A percentile compares a stretch with the other conserved stretches of the same genome.
These are phyloP conservation scores for Starmerella apicola DNA, from an alignment of 805 yeast species.

Conservation along the genomic window DNA sequence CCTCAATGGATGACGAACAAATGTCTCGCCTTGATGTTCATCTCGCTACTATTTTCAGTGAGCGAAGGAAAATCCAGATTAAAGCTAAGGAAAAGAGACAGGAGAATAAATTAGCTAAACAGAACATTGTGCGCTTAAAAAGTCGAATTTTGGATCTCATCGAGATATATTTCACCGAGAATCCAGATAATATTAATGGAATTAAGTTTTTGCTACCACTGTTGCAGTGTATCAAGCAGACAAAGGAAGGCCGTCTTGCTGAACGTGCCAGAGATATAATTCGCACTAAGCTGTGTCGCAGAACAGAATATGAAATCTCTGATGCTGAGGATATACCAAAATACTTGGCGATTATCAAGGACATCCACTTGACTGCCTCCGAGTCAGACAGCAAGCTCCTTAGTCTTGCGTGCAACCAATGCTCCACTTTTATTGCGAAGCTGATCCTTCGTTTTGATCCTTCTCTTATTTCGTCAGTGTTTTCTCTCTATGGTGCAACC, in stretches of 20 bases:
- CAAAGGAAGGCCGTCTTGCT: conserved; percentile 59
- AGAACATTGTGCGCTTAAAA: conserved; percentile 67
- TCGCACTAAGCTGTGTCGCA: conserved; percentile 29
- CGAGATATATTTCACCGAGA: conserved; percentile 44
- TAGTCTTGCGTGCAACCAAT: conserved; percentile 47
- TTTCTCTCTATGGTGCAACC: conserved; percentile 44
- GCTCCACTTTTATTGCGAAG: conserved; percentile 55
- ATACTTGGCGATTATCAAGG: conserved; percentile 22
- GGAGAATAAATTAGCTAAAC: conserved; percentile 68
- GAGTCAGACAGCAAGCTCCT: conserved; percentile 38
- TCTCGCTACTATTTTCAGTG: conserved; percentile 69
- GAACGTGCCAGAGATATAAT: conserved; percentile 63
- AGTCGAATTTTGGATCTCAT: conserved; percentile 65
- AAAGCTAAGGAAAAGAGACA: conserved; percentile 42
- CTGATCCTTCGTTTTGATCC: conserved; percentile 30
- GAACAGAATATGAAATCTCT: conserved; percentile 12
- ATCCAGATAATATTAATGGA: conserved; percentile 26
- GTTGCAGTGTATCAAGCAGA: conserved; percentile 46
- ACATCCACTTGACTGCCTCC: conserved; percentile 28
- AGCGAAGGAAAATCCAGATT: conserved; percentile 56
- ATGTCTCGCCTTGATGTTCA: conserved; percentile 91
- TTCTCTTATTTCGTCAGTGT: conserved; percentile 32
- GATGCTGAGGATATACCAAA: conserved; percentile 19
- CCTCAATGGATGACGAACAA: conserved; percentile 89
- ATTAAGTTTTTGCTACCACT: conserved; percentile 43